phyloP scores from a whole-genome alignment of 2,329 filamentous ascomycete species.

The Fusarium sp. region DNA sequence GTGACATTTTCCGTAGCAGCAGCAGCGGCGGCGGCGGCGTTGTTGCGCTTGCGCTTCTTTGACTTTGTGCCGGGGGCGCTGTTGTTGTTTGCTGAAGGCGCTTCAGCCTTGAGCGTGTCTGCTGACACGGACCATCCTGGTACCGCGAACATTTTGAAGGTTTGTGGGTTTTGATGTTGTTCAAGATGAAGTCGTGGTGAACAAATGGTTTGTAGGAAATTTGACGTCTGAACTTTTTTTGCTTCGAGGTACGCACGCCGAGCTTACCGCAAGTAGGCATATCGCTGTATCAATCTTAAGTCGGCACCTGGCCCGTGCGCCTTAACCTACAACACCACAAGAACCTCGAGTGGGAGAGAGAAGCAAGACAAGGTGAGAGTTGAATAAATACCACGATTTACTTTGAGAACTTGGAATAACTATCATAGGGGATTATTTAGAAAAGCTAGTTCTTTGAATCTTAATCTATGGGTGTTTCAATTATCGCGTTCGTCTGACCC shows the following conservation, averaged over 20 bases:
- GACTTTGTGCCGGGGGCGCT: slow-evolving; percentile 58
- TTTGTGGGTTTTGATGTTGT: slow-evolving; percentile 6
- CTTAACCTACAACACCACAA: background rate
- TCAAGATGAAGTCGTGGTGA: slow-evolving; percentile 20
- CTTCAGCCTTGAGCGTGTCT: slow-evolving; percentile 78
- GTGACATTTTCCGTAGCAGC: slow-evolving; percentile 63
- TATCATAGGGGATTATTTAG: no score
- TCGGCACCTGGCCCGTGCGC: background rate
- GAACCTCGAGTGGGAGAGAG: background rate
- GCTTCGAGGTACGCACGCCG: background rate
- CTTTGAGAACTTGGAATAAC: background rate
- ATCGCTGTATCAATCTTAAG: background rate
- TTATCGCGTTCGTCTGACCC: background rate
- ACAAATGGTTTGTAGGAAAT: background rate
- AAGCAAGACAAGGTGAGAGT: background rate
- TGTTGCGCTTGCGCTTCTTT: slow-evolving; percentile 68
- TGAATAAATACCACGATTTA: background rate
- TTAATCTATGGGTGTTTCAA: no score
- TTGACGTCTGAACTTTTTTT: background rate
- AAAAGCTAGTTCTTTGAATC: background rate
- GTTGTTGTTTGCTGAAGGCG: slow-evolving; percentile 48
- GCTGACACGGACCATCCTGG: slow-evolving; percentile 90
- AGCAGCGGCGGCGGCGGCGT: slow-evolving; percentile 26
- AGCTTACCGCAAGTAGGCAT: background rate
- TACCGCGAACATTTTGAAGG: slow-evolving; percentile 82